A percentile compares a stretch with the other conserved stretches of the same genome.
Evolutionary conservation across 1,284 basidiomycete species (phyloP).

Genomic region (Paramarasmius palmivorus): DNA sequence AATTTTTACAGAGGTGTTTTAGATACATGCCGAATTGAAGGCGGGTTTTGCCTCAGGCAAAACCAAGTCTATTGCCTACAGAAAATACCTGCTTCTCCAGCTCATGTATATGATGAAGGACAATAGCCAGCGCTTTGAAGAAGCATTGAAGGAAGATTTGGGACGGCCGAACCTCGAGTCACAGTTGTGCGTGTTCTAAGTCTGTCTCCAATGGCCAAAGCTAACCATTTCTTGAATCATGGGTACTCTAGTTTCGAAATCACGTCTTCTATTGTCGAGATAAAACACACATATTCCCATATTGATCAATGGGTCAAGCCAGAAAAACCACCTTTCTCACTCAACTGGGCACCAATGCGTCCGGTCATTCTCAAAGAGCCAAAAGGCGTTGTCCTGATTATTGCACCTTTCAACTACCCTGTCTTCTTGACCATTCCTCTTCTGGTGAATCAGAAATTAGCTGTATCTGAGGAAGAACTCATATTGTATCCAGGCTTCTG

Average conservation of each 20-base stretch:
- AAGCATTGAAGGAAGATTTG: slow-evolving; percentile 55
- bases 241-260: slow-evolving; percentile 54
- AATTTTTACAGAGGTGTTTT: no score
- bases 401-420: slow-evolving; percentile 65
- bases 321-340: slow-evolving; percentile 56
- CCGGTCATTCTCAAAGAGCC: slow-evolving; percentile 74
- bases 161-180: slow-evolving; percentile 56
- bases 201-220: neutral
- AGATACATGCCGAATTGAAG: slow-evolving; percentile 57
- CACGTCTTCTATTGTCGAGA: slow-evolving; percentile 54
- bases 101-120: slow-evolving; percentile 69
- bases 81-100: slow-evolving; percentile 68
- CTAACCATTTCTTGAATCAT: neutral
- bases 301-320: slow-evolving; percentile 79
- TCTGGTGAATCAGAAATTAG: slow-evolving; percentile 49
- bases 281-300: slow-evolving; percentile 62
- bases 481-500: slow-evolving; percentile 68
- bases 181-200: slow-evolving; percentile 49
- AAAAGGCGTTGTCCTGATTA: slow-evolving; percentile 74
- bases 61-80: slow-evolving; percentile 55
- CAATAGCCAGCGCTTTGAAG: slow-evolving; percentile 55
- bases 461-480: no score
- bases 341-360: slow-evolving; percentile 55
- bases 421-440: slow-evolving; percentile 54
- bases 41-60: slow-evolving; percentile 61